phyloP scores from a whole-genome alignment of 2,329 filamentous ascomycete genomes.

The Incumbomyces delicatus region DNA sequence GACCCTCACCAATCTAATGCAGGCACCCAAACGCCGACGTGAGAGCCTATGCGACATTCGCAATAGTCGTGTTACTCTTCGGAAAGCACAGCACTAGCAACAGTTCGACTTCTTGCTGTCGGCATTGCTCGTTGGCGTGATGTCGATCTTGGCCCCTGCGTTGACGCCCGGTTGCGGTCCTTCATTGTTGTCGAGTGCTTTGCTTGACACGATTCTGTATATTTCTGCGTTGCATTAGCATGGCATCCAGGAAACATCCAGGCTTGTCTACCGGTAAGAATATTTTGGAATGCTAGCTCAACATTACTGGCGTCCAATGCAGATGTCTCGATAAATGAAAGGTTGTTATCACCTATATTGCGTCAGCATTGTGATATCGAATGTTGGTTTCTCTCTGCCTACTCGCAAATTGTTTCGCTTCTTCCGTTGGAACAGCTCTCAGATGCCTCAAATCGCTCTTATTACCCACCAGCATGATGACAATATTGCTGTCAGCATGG shows the following conservation, averaged over 20 bases:
- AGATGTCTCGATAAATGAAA: conserved; percentile 98
- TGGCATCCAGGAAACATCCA: not conserved
- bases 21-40: not conserved
- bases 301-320: conserved; percentile 98
- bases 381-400: conserved; percentile 26
- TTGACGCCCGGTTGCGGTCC: conserved; percentile 68
- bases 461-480: conserved; percentile 99
- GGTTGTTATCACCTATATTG: conserved; percentile 79
- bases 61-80: not conserved
- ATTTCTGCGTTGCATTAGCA: conserved; percentile 57
- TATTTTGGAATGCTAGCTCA: conserved; percentile 98
- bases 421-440: conserved; percentile 91
- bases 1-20: too few relatives aligned
- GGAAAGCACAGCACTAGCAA: conserved; percentile 43
- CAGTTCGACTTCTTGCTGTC: conserved; percentile 72
- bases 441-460: conserved; percentile 99
- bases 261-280: conserved; percentile 70
- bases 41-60: not conserved
- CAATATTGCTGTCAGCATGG: conserved; percentile 96
- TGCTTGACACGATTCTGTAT: conserved; percentile 97
- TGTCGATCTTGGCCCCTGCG: conserved; percentile 68
- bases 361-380: conserved; percentile 14
- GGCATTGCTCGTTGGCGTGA: conserved; percentile 75
- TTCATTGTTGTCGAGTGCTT: conserved; percentile 86
- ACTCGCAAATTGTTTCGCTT: conserved; percentile 98